phyloP scores from a whole-genome alignment of 257 asterid genomes.

The Cynanchum wilfordii region DNA sequence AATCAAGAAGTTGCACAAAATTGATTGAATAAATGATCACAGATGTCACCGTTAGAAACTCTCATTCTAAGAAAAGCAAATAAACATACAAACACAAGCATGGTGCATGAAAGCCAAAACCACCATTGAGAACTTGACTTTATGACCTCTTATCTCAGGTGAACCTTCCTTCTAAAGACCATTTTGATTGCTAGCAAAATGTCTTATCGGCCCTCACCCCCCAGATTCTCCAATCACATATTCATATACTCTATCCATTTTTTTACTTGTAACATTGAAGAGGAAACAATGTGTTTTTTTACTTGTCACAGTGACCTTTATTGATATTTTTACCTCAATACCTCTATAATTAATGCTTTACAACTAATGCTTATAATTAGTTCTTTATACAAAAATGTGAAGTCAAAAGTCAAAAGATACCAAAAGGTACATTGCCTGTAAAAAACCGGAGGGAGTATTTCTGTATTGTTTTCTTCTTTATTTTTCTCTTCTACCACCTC shows the following conservation, averaged over 20 bases:
- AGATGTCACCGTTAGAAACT: background rate
- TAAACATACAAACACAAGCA: background rate
- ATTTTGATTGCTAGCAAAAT: background rate
- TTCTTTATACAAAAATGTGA: no score
- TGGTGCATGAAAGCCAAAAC: background rate
- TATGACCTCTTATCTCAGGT: background rate
- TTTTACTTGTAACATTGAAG: no score
- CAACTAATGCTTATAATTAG: no score
- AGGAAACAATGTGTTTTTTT: no score
- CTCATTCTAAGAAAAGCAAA: background rate
- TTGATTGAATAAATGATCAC: background rate
- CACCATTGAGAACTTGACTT: background rate
- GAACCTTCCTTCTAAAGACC: background rate
- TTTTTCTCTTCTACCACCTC: background rate
- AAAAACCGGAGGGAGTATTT: background rate
- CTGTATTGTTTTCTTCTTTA: background rate
- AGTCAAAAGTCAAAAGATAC: no score
- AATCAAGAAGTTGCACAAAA: background rate
- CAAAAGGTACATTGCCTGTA: no score
- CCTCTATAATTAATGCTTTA: no score
- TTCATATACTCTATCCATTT: background rate
- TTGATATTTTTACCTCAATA: no score
- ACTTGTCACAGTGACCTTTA: no score
- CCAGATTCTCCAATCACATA: background rate
- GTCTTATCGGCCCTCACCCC: background rate